Evolutionary conservation across 352 stramenopile species (phyloP).

Genomic region (Pythium chondricola): DNA sequence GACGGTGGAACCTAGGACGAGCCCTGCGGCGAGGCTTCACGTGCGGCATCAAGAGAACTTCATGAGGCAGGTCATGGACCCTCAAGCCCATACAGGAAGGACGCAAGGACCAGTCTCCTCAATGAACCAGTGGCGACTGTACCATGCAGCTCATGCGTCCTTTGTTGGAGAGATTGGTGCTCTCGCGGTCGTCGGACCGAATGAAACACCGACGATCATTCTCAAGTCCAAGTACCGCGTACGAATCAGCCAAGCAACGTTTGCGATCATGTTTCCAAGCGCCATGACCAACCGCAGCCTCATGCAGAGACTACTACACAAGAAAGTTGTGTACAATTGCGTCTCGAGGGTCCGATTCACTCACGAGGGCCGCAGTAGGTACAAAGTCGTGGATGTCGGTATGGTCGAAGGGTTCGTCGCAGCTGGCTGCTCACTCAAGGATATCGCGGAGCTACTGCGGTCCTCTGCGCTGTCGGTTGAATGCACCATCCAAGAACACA

Average conservation of each 20-base stretch:
- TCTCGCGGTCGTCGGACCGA: neutral
- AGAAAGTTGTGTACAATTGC: constrained; percentile 1
- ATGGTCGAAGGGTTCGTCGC: constrained; percentile 5
- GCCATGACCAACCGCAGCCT: constrained; percentile 7
- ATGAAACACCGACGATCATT: constrained; percentile 1
- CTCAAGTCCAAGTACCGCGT: constrained; percentile 2
- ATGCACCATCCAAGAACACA: constrained; percentile 2
- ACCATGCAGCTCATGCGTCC: constrained; percentile 1
- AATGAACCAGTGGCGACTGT: constrained; percentile 11
- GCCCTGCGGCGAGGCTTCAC: neutral
- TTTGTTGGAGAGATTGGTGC: neutral
- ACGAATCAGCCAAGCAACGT: constrained; percentile 9
- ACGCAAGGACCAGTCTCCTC: neutral
- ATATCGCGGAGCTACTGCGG: constrained; percentile 7
- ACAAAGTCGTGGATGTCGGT: neutral
- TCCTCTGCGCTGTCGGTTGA: neutral
- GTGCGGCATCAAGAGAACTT: constrained; percentile 3
- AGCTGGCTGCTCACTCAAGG: neutral
- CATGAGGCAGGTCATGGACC: constrained; percentile 5
- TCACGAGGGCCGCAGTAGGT: constrained; percentile 1
- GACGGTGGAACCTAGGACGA: neutral
- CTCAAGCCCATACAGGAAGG: constrained; percentile 1
- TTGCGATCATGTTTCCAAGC: constrained; percentile 14
- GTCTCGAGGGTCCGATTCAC: constrained; percentile 9
- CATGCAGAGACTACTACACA: constrained; percentile 11